Evolutionary conservation across 805 yeast species (phyloP).

Genomic region (Naumovozyma castellii): DNA sequence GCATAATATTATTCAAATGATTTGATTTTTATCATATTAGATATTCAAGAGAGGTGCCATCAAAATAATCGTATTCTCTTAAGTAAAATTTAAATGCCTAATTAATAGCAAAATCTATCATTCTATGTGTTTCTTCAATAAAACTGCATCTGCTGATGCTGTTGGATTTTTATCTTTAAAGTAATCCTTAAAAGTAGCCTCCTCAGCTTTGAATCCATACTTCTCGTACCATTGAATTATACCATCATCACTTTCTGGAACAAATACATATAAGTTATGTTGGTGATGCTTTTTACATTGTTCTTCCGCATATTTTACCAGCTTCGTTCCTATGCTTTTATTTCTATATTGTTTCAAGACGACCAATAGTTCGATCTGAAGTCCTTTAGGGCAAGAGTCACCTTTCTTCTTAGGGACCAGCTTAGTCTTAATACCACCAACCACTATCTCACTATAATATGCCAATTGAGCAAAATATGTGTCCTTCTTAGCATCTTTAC

Average conservation of each 20-base stretch:
- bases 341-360: slow-evolving; percentile 57
- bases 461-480: slow-evolving; percentile 31
- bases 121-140: slow-evolving; percentile 12
- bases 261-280: slow-evolving; percentile 43
- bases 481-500: slow-evolving; percentile 7
- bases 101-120: neutral
- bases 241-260: slow-evolving; percentile 35
- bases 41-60: no score
- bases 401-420: slow-evolving; percentile 36
- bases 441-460: slow-evolving; percentile 68
- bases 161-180: neutral
- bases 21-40: no score
- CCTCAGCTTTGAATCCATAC: slow-evolving; percentile 37
- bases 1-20: no score
- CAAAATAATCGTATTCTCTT: no score
- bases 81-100: no score
- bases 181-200: neutral
- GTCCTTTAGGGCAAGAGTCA: slow-evolving; percentile 36
- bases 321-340: slow-evolving; percentile 50
- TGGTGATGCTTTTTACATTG: slow-evolving; percentile 37
- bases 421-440: slow-evolving; percentile 62
- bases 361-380: slow-evolving; percentile 58
- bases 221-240: slow-evolving; percentile 44
- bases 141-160: slow-evolving; percentile 15
- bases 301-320: slow-evolving; percentile 47